Conservation (phyloP, 2,329 filamentous ascomycete genomes). For the Rhytidhysteron rufulum region DNA sequence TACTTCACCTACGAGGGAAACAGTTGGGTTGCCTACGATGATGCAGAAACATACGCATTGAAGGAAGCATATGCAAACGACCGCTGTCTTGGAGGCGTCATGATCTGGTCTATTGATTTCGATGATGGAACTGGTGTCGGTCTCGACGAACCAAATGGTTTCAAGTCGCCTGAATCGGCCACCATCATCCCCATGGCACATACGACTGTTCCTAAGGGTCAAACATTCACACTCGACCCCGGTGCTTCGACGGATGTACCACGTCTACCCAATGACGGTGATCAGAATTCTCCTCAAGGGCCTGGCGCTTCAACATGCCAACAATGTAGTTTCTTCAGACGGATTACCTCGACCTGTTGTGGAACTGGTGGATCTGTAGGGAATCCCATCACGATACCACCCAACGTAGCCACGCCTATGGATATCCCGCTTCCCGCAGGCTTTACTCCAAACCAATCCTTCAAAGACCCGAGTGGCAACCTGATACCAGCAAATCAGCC, state of each 20-base stretch:
- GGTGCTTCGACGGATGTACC: conserved; percentile 7
- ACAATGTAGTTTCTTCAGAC: too few species aligned
- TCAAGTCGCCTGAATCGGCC: conserved; percentile 7
- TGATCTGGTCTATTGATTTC: conserved; percentile 2
- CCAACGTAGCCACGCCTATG: too few species aligned
- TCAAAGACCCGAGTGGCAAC: too few species aligned
- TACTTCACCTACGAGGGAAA: conserved; percentile 19
- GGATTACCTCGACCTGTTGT: too few species aligned
- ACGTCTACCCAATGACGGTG: conserved; percentile 6
- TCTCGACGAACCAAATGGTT: conserved; percentile 7
- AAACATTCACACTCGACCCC: conserved; percentile 6
- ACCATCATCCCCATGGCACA: conserved; percentile 7
- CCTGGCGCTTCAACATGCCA: conserved; percentile 3
- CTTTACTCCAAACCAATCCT: too few species aligned
- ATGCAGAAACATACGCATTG: conserved; percentile 38
- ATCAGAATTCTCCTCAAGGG: conserved; percentile 7
- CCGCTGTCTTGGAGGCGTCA: conserved; percentile 16
- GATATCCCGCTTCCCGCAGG: too few species aligned
- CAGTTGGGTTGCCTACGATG: conserved; percentile 26
- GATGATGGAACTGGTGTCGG: background rate
- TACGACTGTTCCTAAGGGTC: conserved; percentile 3
- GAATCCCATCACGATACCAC: too few species aligned
- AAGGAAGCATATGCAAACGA: conserved; percentile 44
- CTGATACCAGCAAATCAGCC: too few species aligned
- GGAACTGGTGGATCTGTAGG: too few species aligned